Conservation (phyloP, 176 grass and related monocot species). For the Stipa capillata region DNA sequence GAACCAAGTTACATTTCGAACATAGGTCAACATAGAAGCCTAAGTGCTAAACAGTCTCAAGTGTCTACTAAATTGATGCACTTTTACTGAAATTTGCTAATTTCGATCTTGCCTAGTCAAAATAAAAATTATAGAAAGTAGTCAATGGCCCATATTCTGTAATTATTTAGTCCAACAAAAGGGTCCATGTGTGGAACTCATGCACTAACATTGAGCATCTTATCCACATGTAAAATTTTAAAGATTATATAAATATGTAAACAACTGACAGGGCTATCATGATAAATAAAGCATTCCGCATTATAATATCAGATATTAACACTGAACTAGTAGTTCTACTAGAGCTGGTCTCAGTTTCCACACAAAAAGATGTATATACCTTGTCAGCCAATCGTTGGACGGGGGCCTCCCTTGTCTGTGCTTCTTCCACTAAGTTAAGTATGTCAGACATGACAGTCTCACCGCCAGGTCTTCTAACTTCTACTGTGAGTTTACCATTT, state of each 20-base stretch:
- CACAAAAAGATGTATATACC: conserved; percentile 34
- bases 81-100: background rate
- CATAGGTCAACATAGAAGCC: background rate
- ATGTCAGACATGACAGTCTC: conserved; percentile 97
- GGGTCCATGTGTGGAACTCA: background rate
- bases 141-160: background rate
- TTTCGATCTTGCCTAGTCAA: background rate
- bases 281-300: background rate
- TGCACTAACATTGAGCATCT: background rate
- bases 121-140: background rate
- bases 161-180: background rate
- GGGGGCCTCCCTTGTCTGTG: conserved; percentile 84
- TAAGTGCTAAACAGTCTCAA: background rate
- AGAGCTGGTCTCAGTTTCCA: background rate
- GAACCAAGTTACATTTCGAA: background rate
- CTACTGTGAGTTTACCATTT: conserved; percentile 83
- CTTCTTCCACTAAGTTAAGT: conserved; percentile 88
- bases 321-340: background rate
- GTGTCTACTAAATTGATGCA: background rate
- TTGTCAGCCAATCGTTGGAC: conserved; percentile 95
- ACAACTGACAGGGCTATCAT: background rate
- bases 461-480: conserved; percentile 85
- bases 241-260: background rate
- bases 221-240: background rate
- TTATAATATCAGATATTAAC: background rate